phyloP scores from a whole-genome alignment of 352 stramenopile genomes.

The Phytopythium vexans region DNA sequence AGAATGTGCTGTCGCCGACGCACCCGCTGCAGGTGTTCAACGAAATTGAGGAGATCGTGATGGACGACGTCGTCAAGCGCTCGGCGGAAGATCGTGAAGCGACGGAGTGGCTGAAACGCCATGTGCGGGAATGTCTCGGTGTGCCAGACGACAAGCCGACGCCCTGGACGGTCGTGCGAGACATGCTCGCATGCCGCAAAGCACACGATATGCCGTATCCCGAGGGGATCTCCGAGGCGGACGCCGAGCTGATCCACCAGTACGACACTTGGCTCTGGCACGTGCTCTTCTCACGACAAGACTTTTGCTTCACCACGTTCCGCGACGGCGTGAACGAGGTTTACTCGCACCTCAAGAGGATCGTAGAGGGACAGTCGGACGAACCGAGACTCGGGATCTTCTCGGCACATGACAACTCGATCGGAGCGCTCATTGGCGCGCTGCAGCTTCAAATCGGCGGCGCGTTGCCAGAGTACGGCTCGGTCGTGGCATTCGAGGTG shows the following conservation, averaged over 20 bases:
- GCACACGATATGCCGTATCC: slow-evolving; percentile 62
- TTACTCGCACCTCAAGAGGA: slow-evolving; percentile 42
- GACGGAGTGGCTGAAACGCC: slow-evolving; percentile 26
- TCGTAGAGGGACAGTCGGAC: slow-evolving; percentile 22
- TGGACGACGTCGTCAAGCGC: slow-evolving; percentile 41
- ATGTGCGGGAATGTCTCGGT: slow-evolving; percentile 40
- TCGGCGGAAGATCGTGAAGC: slow-evolving; percentile 22
- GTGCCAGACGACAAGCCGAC: slow-evolving; percentile 42
- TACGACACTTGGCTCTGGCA: slow-evolving; percentile 86
- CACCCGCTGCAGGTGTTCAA: slow-evolving; percentile 69
- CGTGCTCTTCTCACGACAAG: slow-evolving; percentile 55
- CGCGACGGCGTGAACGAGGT: slow-evolving; percentile 58
- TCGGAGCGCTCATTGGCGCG: slow-evolving; percentile 69
- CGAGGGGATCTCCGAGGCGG: slow-evolving; percentile 57
- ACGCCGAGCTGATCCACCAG: slow-evolving; percentile 49
- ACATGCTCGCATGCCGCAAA: slow-evolving; percentile 59
- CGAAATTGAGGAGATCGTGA: slow-evolving; percentile 63
- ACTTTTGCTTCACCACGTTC: slow-evolving; percentile 62
- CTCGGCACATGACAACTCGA: slow-evolving; percentile 85
- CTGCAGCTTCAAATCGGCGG: slow-evolving; percentile 61
- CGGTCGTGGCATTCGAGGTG: slow-evolving; percentile 65
- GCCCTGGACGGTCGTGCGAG: slow-evolving; percentile 70
- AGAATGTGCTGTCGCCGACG: slow-evolving; percentile 56
- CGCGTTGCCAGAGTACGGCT: slow-evolving; percentile 64
- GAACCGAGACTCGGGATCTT: slow-evolving; percentile 67